phyloP scores from a whole-genome alignment of 2,329 filamentous ascomycete species.

The Aspergillus brunneoviolaceus region DNA sequence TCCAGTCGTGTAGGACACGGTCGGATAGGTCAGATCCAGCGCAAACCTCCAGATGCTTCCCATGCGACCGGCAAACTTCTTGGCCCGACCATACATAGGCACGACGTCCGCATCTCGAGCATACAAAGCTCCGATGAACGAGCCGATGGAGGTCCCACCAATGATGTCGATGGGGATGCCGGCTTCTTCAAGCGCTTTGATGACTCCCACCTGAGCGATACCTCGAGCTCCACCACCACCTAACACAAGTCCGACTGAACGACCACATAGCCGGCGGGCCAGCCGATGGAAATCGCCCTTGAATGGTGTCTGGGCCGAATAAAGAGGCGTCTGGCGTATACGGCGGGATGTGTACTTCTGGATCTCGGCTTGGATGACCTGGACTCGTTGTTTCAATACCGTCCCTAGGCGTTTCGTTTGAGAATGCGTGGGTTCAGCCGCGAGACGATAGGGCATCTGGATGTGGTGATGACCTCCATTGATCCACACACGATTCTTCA shows the following conservation, averaged over 20 bases:
- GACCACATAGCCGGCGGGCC: slow-evolving; percentile 84
- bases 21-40: slow-evolving; percentile 91
- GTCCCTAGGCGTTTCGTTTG: slow-evolving; percentile 77
- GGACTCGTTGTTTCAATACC: slow-evolving; percentile 86
- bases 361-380: slow-evolving; percentile 93
- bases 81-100: slow-evolving; percentile 92
- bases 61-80: slow-evolving; percentile 99
- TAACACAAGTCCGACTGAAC: slow-evolving; percentile 89
- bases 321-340: slow-evolving; percentile 82
- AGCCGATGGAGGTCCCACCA: slow-evolving; percentile 92
- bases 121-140: slow-evolving; percentile 93
- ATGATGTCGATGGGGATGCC: slow-evolving; percentile 95
- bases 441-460: slow-evolving; percentile 84
- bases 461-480: slow-evolving; percentile 97
- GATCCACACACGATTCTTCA: slow-evolving; percentile 93
- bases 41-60: slow-evolving; percentile 99
- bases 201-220: slow-evolving; percentile 89
- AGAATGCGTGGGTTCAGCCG: slow-evolving; percentile 72
- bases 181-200: slow-evolving; percentile 90
- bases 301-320: slow-evolving; percentile 86
- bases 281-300: slow-evolving; percentile 97
- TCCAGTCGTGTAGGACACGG: slow-evolving; percentile 93
- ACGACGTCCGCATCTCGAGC: slow-evolving; percentile 95
- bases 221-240: slow-evolving; percentile 91
- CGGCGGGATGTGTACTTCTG: slow-evolving; percentile 97